Conservation (phyloP, 129 eudicot species). For the Flaveria sonorensis region DNA sequence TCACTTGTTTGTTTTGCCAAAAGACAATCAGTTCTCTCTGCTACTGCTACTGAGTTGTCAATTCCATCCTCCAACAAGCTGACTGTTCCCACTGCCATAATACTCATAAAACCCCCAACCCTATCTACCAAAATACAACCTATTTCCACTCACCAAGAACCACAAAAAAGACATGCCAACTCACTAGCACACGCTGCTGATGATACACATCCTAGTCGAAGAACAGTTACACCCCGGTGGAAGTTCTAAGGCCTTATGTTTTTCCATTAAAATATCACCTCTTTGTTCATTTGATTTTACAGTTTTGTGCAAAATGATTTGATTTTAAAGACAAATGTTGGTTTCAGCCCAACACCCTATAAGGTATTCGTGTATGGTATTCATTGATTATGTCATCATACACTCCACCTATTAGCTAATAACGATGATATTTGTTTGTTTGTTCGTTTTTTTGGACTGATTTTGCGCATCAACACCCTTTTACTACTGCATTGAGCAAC, state of each 20-base stretch:
- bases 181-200: too few species aligned
- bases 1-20: too few species aligned
- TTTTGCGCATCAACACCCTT: constrained; percentile 62
- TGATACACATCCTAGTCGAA: too few species aligned
- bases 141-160: too few species aligned
- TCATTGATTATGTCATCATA: not conserved
- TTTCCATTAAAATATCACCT: not conserved
- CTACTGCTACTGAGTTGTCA: too few species aligned
- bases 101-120: too few species aligned
- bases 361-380: constrained; percentile 44
- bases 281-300: not conserved
- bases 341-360: constrained; percentile 76
- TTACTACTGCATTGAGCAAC: constrained; percentile 60
- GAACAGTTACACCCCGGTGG: too few species aligned
- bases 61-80: too few species aligned
- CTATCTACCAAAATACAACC: too few species aligned
- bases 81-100: too few species aligned
- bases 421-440: not conserved
- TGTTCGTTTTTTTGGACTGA: constrained; percentile 52
- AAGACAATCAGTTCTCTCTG: too few species aligned
- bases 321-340: constrained; percentile 76
- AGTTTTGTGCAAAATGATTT: constrained; percentile 2
- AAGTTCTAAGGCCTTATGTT: not conserved
- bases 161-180: too few species aligned
- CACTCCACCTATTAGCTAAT: not conserved